Conservation (phyloP, 2,329 filamentous ascomycete species). For the Ophiostoma fasciatum region DNA sequence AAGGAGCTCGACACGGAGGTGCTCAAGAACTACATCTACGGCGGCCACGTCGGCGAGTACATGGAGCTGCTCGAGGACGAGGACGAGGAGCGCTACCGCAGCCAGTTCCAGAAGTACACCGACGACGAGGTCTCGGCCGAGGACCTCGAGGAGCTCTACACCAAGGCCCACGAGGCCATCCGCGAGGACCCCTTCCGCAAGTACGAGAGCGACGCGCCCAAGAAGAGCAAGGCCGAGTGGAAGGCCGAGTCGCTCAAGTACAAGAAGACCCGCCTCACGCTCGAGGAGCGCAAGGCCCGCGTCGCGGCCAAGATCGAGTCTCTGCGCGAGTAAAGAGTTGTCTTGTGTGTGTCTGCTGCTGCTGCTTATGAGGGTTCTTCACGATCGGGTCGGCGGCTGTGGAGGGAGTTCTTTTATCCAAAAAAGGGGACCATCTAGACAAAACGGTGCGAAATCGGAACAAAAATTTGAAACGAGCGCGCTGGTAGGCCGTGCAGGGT, state of each 20-base stretch:
- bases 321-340: slow-evolving; percentile 41
- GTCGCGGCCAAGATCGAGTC: slow-evolving; percentile 86
- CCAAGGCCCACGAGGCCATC: slow-evolving; percentile 89
- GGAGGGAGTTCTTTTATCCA: no score
- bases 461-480: not conserved
- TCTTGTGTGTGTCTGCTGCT: no score
- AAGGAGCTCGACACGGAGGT: slow-evolving; percentile 97
- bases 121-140: slow-evolving; percentile 95
- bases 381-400: not conserved
- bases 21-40: slow-evolving; percentile 99
- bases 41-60: slow-evolving; percentile 97
- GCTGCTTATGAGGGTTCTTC: no score
- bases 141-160: slow-evolving; percentile 91
- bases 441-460: not conserved
- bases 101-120: slow-evolving; percentile 95
- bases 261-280: slow-evolving; percentile 61
- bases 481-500: no score
- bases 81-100: slow-evolving; percentile 99
- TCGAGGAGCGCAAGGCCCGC: slow-evolving; percentile 67
- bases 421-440: no score
- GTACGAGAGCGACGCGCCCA: slow-evolving; percentile 54
- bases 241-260: slow-evolving; percentile 91
- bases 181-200: slow-evolving; percentile 98
- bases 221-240: slow-evolving; percentile 97
- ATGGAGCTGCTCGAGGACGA: slow-evolving; percentile 99